Conservation (phyloP, 1,284 basidiomycete genomes). For the Ganoderma sinense region DNA sequence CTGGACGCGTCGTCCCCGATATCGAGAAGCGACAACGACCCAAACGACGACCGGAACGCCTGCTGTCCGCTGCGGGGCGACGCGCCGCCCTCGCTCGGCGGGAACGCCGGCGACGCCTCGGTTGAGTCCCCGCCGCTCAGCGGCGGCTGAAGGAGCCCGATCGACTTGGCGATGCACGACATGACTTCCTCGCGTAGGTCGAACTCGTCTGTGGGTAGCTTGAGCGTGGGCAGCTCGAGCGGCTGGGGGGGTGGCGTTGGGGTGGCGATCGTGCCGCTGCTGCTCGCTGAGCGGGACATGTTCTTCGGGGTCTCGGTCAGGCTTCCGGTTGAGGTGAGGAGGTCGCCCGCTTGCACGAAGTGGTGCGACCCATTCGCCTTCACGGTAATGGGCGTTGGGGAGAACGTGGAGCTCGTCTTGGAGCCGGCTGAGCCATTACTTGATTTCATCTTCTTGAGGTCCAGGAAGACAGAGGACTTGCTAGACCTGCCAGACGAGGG, state of each 20-base stretch:
- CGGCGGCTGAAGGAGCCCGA: conserved; percentile 91
- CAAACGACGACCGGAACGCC: conserved; percentile 82
- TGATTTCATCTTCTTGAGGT: conserved; percentile 17
- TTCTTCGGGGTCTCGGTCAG: conserved; percentile 55
- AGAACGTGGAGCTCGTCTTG: conserved; percentile 23
- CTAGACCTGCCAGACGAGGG: conserved; percentile 35
- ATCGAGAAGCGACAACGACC: conserved; percentile 86
- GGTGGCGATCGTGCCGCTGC: conserved; percentile 52
- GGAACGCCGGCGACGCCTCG: conserved; percentile 70
- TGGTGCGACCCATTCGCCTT: conserved; percentile 35
- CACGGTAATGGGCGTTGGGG: conserved; percentile 30
- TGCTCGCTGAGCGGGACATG: conserved; percentile 55
- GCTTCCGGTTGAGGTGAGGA: conserved; percentile 59
- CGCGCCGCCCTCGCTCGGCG: conserved; percentile 57
- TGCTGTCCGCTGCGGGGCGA: conserved; percentile 24
- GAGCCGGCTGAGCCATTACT: conserved; percentile 33
- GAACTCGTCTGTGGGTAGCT: conserved; percentile 64
- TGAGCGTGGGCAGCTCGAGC: conserved; percentile 11
- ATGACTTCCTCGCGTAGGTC: conserved; percentile 95
- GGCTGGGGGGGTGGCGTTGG: conserved; percentile 23
- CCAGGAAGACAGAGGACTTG: conserved; percentile 23
- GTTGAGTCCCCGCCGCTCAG: conserved; percentile 69
- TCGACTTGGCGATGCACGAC: conserved; percentile 97
- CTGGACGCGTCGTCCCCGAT: conserved; percentile 60
- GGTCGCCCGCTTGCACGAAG: conserved; percentile 73